phyloP scores from a whole-genome alignment of 768 basidiomycete species.

The Amylocystis lapponica region DNA sequence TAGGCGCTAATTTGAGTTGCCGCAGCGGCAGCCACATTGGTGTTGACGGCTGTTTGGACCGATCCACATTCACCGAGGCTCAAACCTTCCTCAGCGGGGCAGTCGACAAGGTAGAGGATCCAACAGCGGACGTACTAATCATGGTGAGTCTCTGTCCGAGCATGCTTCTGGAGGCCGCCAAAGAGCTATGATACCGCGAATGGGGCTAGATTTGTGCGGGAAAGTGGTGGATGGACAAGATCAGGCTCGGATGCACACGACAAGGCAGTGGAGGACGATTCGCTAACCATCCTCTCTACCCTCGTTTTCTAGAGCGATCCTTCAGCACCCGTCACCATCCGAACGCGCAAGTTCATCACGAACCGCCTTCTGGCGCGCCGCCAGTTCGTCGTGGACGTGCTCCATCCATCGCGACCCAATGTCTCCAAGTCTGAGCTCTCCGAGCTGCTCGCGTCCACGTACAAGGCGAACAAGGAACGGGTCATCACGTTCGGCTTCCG shows the following conservation, averaged over 20 bases:
- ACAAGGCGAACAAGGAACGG: conserved; percentile 88
- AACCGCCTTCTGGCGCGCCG: conserved; percentile 95
- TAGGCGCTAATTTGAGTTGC: conserved; percentile 4
- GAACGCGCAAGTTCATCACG: conserved; percentile 99
- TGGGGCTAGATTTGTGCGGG: not conserved
- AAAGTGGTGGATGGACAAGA: conserved; percentile 3
- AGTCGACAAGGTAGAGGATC: conserved; percentile 24
- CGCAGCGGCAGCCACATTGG: conserved; percentile 6
- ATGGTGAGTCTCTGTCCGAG: conserved; percentile 24
- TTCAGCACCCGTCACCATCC: conserved; percentile 86
- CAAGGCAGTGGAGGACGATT: not conserved
- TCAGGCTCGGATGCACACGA: conserved; percentile 26
- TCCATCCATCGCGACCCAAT: conserved; percentile 94
- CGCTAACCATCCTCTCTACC: conserved; percentile 12
- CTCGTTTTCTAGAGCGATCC: conserved; percentile 66
- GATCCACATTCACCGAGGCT: conserved; percentile 2
- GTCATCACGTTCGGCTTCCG: conserved; percentile 93
- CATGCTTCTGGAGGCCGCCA: conserved; percentile 10
- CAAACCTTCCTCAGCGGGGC: conserved; percentile 12
- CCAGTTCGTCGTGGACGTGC: conserved; percentile 92
- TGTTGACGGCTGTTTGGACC: conserved; percentile 11
- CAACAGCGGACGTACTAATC: conserved; percentile 21
- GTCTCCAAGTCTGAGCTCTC: conserved; percentile 88
- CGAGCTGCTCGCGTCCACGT: conserved; percentile 87
- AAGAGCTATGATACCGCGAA: conserved; percentile 5